phyloP scores from a whole-genome alignment of 2,329 filamentous ascomycete species.

The Xylaria sp. region DNA sequence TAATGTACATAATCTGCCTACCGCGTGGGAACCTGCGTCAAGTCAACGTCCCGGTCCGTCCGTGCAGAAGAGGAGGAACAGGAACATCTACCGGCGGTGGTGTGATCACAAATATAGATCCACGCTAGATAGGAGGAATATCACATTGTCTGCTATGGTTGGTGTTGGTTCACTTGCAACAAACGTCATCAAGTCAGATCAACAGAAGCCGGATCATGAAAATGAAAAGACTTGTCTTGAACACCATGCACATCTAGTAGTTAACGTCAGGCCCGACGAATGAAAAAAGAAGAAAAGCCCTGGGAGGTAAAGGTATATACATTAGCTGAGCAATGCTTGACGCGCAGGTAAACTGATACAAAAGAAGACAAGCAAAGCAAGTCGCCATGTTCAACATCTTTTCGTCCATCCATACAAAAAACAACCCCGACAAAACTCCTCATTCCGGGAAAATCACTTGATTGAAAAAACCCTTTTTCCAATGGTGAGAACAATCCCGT shows the following conservation, averaged over 20 bases:
- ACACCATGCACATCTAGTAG: conserved; percentile 3
- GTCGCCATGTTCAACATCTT: conserved; percentile 5
- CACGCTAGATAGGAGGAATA: too few species aligned
- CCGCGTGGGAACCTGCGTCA: not conserved
- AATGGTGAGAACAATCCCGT: not conserved
- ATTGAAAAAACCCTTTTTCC: not conserved
- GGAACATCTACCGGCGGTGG: not conserved
- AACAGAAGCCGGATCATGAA: not conserved
- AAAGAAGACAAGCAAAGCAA: not conserved
- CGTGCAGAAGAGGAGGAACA: not conserved
- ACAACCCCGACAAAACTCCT: conserved; percentile 10
- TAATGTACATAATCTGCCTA: not conserved
- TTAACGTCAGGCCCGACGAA: not conserved
- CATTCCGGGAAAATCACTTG: conserved; percentile 1
- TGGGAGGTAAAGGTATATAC: conserved; percentile 15
- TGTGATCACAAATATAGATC: not conserved
- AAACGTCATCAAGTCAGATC: not conserved
- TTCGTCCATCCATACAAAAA: conserved; percentile 3
- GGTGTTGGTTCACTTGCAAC: too few species aligned
- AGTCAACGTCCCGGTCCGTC: not conserved
- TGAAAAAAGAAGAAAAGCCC: not conserved
- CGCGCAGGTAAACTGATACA: not conserved
- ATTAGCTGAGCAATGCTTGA: not conserved
- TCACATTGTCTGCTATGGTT: too few species aligned
- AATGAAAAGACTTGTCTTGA: not conserved